Percentiles rank a stretch among this genome's conserved stretches.
Conservation (phyloP, 2,329 filamentous ascomycete species). For the Sporothrix sp. region DNA sequence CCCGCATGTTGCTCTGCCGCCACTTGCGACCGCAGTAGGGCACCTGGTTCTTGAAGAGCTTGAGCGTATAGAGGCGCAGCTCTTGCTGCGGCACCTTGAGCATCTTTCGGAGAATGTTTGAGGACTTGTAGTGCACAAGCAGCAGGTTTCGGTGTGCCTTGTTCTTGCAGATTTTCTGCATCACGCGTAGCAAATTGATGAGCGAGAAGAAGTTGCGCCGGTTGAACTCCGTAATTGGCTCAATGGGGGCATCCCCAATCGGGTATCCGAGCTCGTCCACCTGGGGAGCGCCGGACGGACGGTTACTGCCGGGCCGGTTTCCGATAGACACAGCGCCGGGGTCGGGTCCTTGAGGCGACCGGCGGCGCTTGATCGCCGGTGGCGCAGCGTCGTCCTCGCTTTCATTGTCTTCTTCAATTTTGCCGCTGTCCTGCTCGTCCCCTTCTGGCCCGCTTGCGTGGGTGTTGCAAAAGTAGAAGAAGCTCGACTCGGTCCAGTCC, state of each 20-base stretch:
- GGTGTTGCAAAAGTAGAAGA: constrained; percentile 85
- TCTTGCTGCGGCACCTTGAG: constrained; percentile 83
- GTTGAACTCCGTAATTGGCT: constrained; percentile 81
- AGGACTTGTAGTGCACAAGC: constrained; percentile 91
- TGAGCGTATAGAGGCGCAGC: constrained; percentile 86
- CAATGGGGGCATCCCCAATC: constrained; percentile 55
- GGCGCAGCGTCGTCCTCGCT: constrained; percentile 72
- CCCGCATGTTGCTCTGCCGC: constrained; percentile 96
- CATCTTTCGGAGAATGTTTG: constrained; percentile 81
- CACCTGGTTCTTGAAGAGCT: constrained; percentile 97
- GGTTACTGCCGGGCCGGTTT: too few species aligned
- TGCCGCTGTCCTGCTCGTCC: constrained; percentile 16
- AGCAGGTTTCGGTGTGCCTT: constrained; percentile 92
- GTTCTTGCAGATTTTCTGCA: constrained; percentile 95
- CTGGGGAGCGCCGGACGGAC: constrained; percentile 31
- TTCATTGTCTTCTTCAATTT: constrained; percentile 33
- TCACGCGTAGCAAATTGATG: constrained; percentile 89
- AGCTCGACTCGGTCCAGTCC: constrained; percentile 71
- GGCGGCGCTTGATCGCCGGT: constrained; percentile 63
- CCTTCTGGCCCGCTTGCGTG: constrained; percentile 27
- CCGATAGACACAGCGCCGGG: too few species aligned
- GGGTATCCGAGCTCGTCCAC: constrained; percentile 87
- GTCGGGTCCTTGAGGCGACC: too few species aligned
- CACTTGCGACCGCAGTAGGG: constrained; percentile 97
- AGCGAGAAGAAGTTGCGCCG: constrained; percentile 91